Evolutionary conservation across 768 basidiomycete genomes (phyloP).

Genomic region (Kwoniella dendrophila): DNA sequence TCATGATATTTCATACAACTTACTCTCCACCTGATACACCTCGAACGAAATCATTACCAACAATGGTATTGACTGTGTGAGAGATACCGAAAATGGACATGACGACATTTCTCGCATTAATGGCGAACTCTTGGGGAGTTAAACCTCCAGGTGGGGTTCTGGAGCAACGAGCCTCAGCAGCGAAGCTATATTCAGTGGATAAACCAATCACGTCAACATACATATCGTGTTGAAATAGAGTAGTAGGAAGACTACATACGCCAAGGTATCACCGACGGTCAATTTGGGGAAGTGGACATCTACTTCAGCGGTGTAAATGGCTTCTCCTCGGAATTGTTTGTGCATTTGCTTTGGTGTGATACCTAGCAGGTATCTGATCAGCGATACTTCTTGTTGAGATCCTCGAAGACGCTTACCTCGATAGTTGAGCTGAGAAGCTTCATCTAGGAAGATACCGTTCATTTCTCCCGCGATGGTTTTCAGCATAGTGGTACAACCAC

Average conservation of each 20-base stretch:
- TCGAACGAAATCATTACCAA: slow-evolving; percentile 74
- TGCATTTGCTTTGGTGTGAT: slow-evolving; percentile 60
- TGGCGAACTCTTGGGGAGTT: slow-evolving; percentile 55
- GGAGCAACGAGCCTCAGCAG: slow-evolving; percentile 49
- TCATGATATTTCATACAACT: too few species aligned
- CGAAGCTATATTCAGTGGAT: slow-evolving; percentile 30
- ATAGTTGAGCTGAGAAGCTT: slow-evolving; percentile 49
- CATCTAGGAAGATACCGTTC: slow-evolving; percentile 51
- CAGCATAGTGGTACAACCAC: slow-evolving; percentile 60
- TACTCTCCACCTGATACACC: slow-evolving; percentile 60
- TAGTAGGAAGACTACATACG: slow-evolving; percentile 46
- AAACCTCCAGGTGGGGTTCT: slow-evolving; percentile 56
- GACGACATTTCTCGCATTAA: slow-evolving; percentile 61
- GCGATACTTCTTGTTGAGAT: not conserved
- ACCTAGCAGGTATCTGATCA: slow-evolving; percentile 40
- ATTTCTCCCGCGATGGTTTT: slow-evolving; percentile 61
- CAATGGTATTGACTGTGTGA: slow-evolving; percentile 70
- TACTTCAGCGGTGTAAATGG: slow-evolving; percentile 57
- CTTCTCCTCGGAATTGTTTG: slow-evolving; percentile 59
- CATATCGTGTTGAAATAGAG: too few species aligned
- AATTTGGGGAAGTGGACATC: slow-evolving; percentile 57
- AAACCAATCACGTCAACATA: slow-evolving; percentile 1
- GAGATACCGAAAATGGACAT: slow-evolving; percentile 74
- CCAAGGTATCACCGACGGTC: slow-evolving; percentile 52
- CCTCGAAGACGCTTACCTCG: slow-evolving; percentile 37